Evolutionary conservation across 768 basidiomycete genomes (phyloP), one percentile per base, ranked within the genome.

Genomic region (Boletus fagicola): DNA sequence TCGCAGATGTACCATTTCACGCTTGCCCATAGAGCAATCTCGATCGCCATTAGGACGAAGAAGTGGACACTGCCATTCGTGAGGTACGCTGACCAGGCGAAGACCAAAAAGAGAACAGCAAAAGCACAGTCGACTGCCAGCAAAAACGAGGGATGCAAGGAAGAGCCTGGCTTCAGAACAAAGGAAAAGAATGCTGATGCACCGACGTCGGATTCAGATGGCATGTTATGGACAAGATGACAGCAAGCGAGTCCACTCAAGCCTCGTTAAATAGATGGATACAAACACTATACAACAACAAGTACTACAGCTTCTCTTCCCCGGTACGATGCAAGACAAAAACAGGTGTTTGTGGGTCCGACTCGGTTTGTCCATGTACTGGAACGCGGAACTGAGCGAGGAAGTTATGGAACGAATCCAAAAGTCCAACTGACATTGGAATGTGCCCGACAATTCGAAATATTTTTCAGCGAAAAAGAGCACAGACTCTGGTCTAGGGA

Each of bases 111-210:
- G 26, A 94, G 78, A 7, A 74, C 57, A 5, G 74, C 63, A 62
- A 93, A 87, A 18, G 83, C 79, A 48, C 73, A 77, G 69, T 92
- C 88, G 36, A 89, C 77, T 9, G 81, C 72, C 58, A 84, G 69
- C 1, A 90, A 78, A 68, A 90, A 90, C 0, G 77, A 79, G 0
- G 88, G 88, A 56, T 89, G 73, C n/a, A 90, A 73, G 2, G 89
- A 87, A 2, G 89, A 91, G 24, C 90, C 90, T 11, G 91, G 89
- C 49, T 76, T 80, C 15, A 94, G 77, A 56, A 94, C 77, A 58
- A 79, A 76, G 20, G 79, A 71, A 58, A 90, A 69, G 65, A 88
- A 80, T 11, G 57, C 65, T 11, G 52, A 24, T 36, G 30, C 42
- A 38, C 26, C 52, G n/a, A 16, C 54, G 43, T 65, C 60, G n/a